Percentiles rank a stretch among this genome's conserved stretches.
Evolutionary conservation across 345 rosid genomes (phyloP).

Genomic region (Toxicodendron radicans): DNA sequence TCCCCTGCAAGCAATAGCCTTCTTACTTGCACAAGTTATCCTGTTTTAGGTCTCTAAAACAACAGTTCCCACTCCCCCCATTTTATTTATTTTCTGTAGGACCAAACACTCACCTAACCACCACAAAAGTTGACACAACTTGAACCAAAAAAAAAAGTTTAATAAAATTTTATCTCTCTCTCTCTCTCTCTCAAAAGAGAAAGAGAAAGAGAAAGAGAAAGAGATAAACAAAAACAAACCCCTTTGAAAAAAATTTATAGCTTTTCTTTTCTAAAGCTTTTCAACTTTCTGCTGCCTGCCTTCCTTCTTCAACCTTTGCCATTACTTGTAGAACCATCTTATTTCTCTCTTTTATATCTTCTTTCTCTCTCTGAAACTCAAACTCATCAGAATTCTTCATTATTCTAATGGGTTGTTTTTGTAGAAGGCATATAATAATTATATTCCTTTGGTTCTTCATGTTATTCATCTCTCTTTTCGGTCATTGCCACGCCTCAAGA

Average conservation of each 20-base stretch:
- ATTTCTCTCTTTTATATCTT: slow-evolving; percentile 20
- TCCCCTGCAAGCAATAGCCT: background rate
- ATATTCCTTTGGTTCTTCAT: slow-evolving; percentile 21
- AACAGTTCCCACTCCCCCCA: slow-evolving; percentile 25
- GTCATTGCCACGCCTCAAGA: slow-evolving; percentile 51
- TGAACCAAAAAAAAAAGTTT: background rate
- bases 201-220: too few relatives aligned
- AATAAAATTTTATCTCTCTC: background rate
- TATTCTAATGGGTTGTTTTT: background rate
- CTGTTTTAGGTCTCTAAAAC: slow-evolving; percentile 17
- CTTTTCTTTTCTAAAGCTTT: too few relatives aligned
- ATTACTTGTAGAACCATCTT: slow-evolving; percentile 35
- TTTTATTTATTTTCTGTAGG: slow-evolving; percentile 32
- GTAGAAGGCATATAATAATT: slow-evolving; percentile 32
- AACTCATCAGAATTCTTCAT: slow-evolving; percentile 12
- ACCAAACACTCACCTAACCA: slow-evolving; percentile 43
- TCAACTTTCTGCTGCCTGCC: background rate
- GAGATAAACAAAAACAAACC: background rate
- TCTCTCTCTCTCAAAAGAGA: background rate
- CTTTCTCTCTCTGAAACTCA: slow-evolving; percentile 6
- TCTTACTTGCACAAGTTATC: slow-evolving; percentile 15
- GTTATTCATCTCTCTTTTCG: slow-evolving; percentile 27
- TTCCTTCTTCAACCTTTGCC: background rate
- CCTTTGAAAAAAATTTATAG: too few relatives aligned
- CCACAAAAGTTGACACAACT: slow-evolving; percentile 12